phyloP scores from a whole-genome alignment of 2,329 filamentous ascomycete species.

The Colletotrichum sp. region DNA sequence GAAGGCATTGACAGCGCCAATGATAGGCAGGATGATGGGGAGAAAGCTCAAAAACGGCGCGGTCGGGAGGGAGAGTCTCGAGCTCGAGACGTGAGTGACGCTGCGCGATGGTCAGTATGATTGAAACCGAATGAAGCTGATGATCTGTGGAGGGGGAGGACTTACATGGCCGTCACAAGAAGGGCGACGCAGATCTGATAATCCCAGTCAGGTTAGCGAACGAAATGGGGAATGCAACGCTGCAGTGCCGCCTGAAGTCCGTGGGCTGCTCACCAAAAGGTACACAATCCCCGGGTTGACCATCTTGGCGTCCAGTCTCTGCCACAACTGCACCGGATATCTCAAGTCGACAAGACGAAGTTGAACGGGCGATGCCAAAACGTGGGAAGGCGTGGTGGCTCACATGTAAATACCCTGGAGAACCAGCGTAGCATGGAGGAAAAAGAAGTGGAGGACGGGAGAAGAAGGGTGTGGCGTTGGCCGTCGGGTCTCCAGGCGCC shows the following conservation, averaged over 20 bases:
- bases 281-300: slow-evolving; percentile 33
- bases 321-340: background rate
- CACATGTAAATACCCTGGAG: background rate
- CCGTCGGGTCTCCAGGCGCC: background rate
- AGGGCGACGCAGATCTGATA: slow-evolving; percentile 33
- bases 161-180: slow-evolving; percentile 35
- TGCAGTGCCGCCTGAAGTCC: background rate
- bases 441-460: background rate
- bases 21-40: slow-evolving; percentile 44
- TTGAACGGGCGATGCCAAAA: background rate
- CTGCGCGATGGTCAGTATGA: slow-evolving; percentile 26
- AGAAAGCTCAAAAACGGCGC: slow-evolving; percentile 38
- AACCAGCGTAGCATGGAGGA: background rate
- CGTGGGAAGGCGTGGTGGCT: background rate
- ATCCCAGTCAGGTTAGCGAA: background rate
- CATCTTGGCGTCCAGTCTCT: slow-evolving; percentile 21
- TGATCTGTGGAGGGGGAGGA: background rate
- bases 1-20: slow-evolving; percentile 40
- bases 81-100: slow-evolving; percentile 41
- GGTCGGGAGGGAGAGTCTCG: slow-evolving; percentile 45
- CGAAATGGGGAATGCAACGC: background rate
- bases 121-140: background rate
- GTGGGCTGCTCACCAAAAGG: slow-evolving; percentile 29
- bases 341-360: background rate
- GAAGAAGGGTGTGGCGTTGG: slow-evolving; percentile 8